phyloP scores from a whole-genome alignment of 306 rosid species.

The Vigna radiata region DNA sequence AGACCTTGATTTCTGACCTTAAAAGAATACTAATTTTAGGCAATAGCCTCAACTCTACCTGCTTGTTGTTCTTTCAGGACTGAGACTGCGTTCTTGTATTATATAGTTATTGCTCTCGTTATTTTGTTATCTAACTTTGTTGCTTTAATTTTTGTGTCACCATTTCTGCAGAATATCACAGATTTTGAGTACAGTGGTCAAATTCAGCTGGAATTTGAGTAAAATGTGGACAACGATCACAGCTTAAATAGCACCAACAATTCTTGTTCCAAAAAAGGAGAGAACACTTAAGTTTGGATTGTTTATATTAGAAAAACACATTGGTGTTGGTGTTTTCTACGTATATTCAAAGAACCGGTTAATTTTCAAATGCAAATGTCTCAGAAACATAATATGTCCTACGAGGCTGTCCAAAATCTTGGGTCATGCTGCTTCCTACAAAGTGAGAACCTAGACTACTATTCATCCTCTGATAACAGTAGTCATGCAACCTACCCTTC shows the following conservation, averaged over 20 bases:
- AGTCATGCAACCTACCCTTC: constrained; percentile 54
- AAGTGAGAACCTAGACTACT: constrained; percentile 45
- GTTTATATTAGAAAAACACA: constrained; percentile 9
- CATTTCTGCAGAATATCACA: constrained; percentile 53
- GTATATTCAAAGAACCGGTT: constrained; percentile 30
- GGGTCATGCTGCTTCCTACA: constrained; percentile 55
- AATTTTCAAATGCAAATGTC: constrained; percentile 58
- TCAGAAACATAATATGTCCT: constrained; percentile 51
- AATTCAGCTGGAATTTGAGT: constrained; percentile 2
- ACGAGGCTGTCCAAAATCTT: constrained; percentile 58
- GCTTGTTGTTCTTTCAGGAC: constrained; percentile 28
- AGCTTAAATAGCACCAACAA: not conserved
- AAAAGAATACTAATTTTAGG: too few relatives aligned
- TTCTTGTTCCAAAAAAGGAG: constrained; percentile 17
- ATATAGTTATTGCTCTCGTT: constrained; percentile 6
- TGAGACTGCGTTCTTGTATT: constrained; percentile 1
- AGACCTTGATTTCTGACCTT: too few relatives aligned
- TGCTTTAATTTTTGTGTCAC: constrained; percentile 28
- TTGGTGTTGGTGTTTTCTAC: constrained; percentile 24
- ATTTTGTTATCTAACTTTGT: constrained; percentile 34
- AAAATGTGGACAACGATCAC: constrained; percentile 36
- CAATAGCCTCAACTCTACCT: too few relatives aligned
- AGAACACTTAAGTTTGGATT: not conserved
- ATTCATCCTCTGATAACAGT: constrained; percentile 51
- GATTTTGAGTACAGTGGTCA: not conserved